Base-by-base conservation (phyloP, 225 moss, liverwort and hornwort genomes). In the Bryum argenteum region DNA sequence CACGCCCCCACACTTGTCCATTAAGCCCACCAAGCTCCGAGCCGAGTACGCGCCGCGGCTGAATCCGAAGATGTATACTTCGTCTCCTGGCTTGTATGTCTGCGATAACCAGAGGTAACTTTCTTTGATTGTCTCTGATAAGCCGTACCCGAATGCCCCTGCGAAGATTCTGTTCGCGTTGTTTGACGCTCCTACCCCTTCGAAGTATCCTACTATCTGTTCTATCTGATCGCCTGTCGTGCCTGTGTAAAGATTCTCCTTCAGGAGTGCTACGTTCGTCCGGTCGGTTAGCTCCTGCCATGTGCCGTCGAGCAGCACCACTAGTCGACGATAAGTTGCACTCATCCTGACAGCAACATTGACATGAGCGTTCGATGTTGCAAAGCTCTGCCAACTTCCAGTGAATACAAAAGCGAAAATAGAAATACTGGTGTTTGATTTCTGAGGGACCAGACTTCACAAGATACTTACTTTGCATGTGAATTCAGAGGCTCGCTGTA, bases 41-140 rank as follows among this genome's bases (percentile, higher is more conserved):
- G 84, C 84, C 2, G 84, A 77, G 63, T 84, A 84, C 10, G 84
- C 77, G 19, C 84, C 84, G n/a, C 80, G 80, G 58, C 80, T 84
- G 74, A 70, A 84, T 24, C 80, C 84, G 66, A 84, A 84, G 52
- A 74, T 70, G 28, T 80, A 80, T 15, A 84, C 42, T 19, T 84
- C 77, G 16, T 84, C 84, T 21, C 58, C 74, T 19, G 61, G 73
- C 61, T 57, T 19, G 66, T 77, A 84, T 0, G 56, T 77, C 15
- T 57, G 55, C 11, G 80, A 84, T 51, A 80, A 24, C 80, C 84
- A 84, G 0, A 67, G 7, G 64, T 42, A 84, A 15, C 74, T 70
- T 4, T 74, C 77, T 39, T 58, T 50, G 48, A 84, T 80, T 38
- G 44, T 43, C 66, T 74, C 58, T 13, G 84, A 84, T 71, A 80